A percentile compares a stretch with the other conserved stretches of the same genome.
phyloP scores from a whole-genome alignment of 192 early-diverging fungal species.

The Backusella westeae region DNA sequence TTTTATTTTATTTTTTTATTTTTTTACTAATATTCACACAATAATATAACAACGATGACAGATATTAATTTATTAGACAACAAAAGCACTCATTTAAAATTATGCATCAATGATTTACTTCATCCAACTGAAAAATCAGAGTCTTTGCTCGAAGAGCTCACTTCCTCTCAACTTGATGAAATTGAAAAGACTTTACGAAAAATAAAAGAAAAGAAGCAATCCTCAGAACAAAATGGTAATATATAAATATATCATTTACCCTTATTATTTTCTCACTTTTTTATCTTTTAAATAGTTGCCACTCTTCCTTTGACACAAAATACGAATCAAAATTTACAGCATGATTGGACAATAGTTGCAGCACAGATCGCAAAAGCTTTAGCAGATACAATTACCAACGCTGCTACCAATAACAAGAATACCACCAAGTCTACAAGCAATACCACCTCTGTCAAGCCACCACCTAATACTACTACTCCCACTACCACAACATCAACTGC shows the following conservation, averaged over 20 bases:
- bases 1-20: background rate
- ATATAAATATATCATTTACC: background rate
- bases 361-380: conserved; percentile 19
- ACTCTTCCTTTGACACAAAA: background rate
- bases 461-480: background rate
- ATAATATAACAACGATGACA: background rate
- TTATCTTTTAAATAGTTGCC: background rate
- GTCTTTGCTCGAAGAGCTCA: conserved; percentile 16
- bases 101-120: conserved; percentile 21
- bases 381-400: background rate
- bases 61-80: background rate
- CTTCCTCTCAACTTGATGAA: conserved; percentile 10
- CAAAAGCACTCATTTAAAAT: background rate
- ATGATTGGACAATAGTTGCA: conserved; percentile 20
- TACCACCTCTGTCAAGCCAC: background rate
- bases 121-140: conserved; percentile 27
- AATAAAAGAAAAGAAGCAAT: conserved; percentile 21
- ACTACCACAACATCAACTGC: background rate
- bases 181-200: conserved; percentile 25
- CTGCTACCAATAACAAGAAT: background rate
- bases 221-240: conserved; percentile 4
- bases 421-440: conserved; percentile 4
- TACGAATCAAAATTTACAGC: background rate
- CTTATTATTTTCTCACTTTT: background rate
- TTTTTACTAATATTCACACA: background rate